phyloP scores from a whole-genome alignment of 148 eudicot genomes.

The Rheum nobile region DNA sequence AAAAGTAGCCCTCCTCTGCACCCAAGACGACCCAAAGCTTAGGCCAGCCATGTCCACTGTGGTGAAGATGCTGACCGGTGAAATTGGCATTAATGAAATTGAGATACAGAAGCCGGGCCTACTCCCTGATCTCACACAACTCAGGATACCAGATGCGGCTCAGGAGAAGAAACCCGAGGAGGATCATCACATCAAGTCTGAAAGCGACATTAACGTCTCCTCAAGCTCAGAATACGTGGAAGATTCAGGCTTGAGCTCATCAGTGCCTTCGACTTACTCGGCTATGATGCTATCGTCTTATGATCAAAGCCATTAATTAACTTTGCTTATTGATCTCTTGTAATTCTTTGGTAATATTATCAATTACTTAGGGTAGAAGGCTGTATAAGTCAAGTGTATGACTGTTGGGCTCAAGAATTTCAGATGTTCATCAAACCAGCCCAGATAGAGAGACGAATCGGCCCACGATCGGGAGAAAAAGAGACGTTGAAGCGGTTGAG shows the following conservation, averaged over 20 bases:
- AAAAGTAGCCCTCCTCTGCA: conserved; percentile 41
- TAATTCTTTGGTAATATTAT: neutral
- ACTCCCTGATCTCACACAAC: conserved; percentile 30
- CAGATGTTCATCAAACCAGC: too few species aligned
- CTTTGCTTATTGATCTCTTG: neutral
- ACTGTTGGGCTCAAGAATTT: too few species aligned
- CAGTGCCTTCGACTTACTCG: neutral
- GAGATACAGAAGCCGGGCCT: conserved; percentile 30
- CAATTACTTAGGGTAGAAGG: neutral
- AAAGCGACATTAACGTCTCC: conserved; percentile 10
- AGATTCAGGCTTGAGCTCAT: conserved; percentile 15
- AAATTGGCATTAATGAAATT: conserved; percentile 8
- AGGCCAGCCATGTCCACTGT: conserved; percentile 43
- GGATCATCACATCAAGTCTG: neutral
- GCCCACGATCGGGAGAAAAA: too few species aligned
- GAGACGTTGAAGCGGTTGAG: too few species aligned
- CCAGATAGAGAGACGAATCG: too few species aligned
- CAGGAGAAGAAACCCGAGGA: neutral
- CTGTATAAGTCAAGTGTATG: neutral
- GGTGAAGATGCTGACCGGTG: conserved; percentile 32
- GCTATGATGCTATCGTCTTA: neutral
- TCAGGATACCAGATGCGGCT: conserved; percentile 14
- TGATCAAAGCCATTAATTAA: neutral
- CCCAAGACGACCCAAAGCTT: conserved; percentile 39
- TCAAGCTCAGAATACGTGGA: conserved; percentile 22